Evolutionary conservation across 2,329 filamentous ascomycete species (phyloP).

Genomic region (Pseudovirgaria hyperparasitica): DNA sequence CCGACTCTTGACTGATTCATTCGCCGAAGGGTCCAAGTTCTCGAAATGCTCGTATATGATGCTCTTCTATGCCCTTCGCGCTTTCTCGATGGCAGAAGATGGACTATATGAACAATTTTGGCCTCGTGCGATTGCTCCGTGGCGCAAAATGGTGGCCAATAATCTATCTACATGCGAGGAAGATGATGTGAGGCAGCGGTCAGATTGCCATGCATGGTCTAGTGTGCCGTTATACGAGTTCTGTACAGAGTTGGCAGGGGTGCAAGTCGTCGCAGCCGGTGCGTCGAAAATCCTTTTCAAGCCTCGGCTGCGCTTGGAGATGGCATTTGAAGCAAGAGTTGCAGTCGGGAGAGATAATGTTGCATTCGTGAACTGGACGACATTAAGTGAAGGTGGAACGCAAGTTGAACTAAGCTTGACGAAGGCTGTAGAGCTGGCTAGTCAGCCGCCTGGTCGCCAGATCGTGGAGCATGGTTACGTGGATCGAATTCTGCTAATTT

Average conservation of each 20-base stretch:
- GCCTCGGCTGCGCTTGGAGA: constrained; percentile 14
- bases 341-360: constrained; percentile 11
- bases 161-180: constrained; percentile 31
- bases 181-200: constrained; percentile 29
- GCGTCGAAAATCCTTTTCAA: constrained; percentile 12
- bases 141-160: constrained; percentile 24
- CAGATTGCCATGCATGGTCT: constrained; percentile 33
- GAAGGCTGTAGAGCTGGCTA: constrained; percentile 1
- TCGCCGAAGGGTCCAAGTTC: too few species aligned
- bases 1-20: constrained; percentile 15
- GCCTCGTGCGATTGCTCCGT: too few species aligned
- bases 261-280: constrained; percentile 10
- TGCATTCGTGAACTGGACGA: too few species aligned
- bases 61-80: constrained; percentile 29
- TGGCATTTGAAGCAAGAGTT: constrained; percentile 11
- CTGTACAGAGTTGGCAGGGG: constrained; percentile 24
- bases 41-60: too few species aligned
- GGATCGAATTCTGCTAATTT: neutral
- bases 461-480: neutral
- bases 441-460: neutral
- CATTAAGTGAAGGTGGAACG: too few species aligned
- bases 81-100: constrained; percentile 20
- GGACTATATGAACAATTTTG: constrained; percentile 22
- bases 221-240: constrained; percentile 31
- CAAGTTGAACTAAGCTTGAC: constrained; percentile 1